These are phyloP conservation scores for Lactarius indigo DNA, from an alignment of 768 basidiomycete species.

Conservation along the genomic window DNA sequence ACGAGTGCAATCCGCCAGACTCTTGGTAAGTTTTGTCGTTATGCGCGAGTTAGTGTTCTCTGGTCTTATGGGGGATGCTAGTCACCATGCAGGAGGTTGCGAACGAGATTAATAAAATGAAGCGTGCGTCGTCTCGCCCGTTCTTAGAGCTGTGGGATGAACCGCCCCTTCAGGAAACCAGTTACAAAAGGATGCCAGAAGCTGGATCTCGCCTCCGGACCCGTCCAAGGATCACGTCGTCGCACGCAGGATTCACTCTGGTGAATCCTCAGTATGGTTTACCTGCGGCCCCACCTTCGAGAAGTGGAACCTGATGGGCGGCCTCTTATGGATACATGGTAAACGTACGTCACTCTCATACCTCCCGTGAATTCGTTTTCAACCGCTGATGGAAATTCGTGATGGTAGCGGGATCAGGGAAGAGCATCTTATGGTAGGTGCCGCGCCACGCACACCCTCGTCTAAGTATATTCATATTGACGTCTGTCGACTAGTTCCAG, in stretches of 20 bases:
- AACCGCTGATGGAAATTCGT: neutral
- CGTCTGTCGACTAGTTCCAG: neutral
- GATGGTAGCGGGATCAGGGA: conserved; percentile 2
- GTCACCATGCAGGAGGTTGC: neutral
- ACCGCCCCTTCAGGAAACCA: neutral
- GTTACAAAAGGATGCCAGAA: neutral
- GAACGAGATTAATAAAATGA: conserved; percentile 4
- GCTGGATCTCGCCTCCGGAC: conserved; percentile 9
- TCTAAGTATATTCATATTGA: neutral
- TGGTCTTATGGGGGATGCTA: neutral
- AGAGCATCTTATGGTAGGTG: conserved; percentile 6
- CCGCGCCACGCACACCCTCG: neutral
- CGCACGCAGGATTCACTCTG: neutral
- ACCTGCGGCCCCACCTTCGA: neutral
- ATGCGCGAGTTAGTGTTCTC: neutral
- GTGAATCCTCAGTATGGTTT: neutral
- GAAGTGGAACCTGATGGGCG: neutral
- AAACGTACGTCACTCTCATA: neutral
- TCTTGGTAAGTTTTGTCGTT: neutral
- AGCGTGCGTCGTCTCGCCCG: neutral
- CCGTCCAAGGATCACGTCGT: conserved; percentile 7
- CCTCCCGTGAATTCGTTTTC: neutral
- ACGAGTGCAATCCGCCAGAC: neutral
- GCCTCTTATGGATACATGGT: neutral
- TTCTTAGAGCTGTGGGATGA: neutral